These are phyloP conservation scores for Aspergillus texensis DNA, from an alignment of 2,329 filamentous ascomycete species.

Conservation along the genomic window DNA sequence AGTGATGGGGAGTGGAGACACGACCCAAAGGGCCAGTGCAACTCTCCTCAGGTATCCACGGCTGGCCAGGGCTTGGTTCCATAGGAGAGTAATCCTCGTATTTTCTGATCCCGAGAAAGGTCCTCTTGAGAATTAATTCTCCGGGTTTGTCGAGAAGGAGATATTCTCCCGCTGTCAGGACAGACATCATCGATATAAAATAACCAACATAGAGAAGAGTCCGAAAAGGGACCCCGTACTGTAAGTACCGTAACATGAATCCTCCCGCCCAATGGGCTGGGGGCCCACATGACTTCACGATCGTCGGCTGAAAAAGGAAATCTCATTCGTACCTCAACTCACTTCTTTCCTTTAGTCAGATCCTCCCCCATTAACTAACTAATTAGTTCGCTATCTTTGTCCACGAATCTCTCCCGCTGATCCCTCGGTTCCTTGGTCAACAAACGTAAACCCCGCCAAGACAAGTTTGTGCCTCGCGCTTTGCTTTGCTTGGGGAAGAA, in stretches of 20 bases:
- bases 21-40: slow-evolving; percentile 15
- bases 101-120: neutral
- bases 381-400: neutral
- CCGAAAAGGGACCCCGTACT: neutral
- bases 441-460: slow-evolving; percentile 3
- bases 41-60: slow-evolving; percentile 6
- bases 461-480: slow-evolving; percentile 1
- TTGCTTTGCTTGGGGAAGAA: neutral
- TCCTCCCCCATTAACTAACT: neutral
- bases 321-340: neutral
- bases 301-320: neutral
- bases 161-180: neutral
- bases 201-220: neutral
- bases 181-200: neutral
- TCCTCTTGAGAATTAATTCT: neutral
- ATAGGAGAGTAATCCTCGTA: neutral
- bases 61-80: slow-evolving; percentile 10
- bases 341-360: neutral
- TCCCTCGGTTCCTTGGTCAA: slow-evolving; percentile 19
- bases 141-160: neutral
- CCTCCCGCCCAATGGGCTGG: neutral
- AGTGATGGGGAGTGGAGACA: slow-evolving; percentile 18
- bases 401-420: slow-evolving; percentile 4
- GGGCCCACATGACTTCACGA: slow-evolving; percentile 2
- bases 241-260: neutral